These are phyloP conservation scores for Huntiella bhutanensis DNA, from an alignment of 2,329 filamentous ascomycete species.

Conservation along the genomic window DNA sequence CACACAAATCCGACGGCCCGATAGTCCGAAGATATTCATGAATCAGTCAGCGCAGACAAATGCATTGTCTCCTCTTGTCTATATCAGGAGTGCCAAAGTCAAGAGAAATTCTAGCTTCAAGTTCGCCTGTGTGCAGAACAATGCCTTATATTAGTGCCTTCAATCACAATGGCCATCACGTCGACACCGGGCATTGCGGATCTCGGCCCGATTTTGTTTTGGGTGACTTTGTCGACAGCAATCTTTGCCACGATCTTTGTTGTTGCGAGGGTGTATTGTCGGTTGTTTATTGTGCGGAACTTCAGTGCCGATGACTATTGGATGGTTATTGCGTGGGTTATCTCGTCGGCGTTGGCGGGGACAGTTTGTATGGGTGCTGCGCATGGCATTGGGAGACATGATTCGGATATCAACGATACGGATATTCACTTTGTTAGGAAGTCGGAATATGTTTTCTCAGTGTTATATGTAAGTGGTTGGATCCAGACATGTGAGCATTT, in stretches of 20 bases:
- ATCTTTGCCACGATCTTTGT: slow-evolving; percentile 58
- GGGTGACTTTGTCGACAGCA: slow-evolving; percentile 51
- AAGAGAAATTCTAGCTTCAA: too few species aligned
- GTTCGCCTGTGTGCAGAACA: too few species aligned
- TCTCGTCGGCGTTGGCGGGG: slow-evolving; percentile 49
- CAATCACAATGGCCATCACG: slow-evolving; percentile 7
- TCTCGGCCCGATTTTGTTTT: slow-evolving; percentile 43
- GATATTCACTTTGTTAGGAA: slow-evolving; percentile 34
- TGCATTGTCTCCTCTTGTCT: too few species aligned
- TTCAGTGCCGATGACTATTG: slow-evolving; percentile 62
- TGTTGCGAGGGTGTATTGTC: slow-evolving; percentile 50
- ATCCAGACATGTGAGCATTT: neutral
- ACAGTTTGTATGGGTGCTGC: slow-evolving; percentile 44
- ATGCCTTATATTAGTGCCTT: too few species aligned
- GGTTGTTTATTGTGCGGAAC: slow-evolving; percentile 52
- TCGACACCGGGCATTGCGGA: slow-evolving; percentile 20
- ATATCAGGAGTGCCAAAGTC: too few species aligned
- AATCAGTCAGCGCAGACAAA: too few species aligned
- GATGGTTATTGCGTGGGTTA: slow-evolving; percentile 60
- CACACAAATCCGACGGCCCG: too few species aligned
- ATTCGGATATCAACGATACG: slow-evolving; percentile 34
- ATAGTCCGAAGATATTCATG: too few species aligned
- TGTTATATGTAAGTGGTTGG: slow-evolving; percentile 34
- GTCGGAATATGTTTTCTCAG: slow-evolving; percentile 44
- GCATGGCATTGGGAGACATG: slow-evolving; percentile 50